Conservation (phyloP, 2,329 filamentous ascomycete species). For the Rasamsonia emersonii region DNA sequence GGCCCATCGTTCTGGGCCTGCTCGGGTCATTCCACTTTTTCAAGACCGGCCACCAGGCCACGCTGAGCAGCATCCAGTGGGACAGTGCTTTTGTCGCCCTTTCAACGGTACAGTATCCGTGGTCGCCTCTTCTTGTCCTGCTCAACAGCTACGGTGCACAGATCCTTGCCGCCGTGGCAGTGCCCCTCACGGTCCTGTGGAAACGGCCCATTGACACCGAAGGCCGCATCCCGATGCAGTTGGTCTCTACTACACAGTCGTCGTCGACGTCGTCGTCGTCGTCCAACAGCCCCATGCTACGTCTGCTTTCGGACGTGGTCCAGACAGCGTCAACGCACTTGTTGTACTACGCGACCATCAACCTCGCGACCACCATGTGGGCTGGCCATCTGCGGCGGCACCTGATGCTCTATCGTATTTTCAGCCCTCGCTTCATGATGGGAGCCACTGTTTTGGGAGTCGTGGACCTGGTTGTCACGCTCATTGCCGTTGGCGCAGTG, state of each 20-base stretch:
- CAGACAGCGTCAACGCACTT: slow-evolving; percentile 67
- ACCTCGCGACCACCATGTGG: slow-evolving; percentile 81
- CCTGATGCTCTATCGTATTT: slow-evolving; percentile 94
- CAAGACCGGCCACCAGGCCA: slow-evolving; percentile 94
- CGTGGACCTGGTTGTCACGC: slow-evolving; percentile 65
- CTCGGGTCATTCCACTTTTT: slow-evolving; percentile 93
- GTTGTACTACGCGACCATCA: slow-evolving; percentile 73
- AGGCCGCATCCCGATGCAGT: slow-evolving; percentile 27
- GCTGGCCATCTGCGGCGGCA: slow-evolving; percentile 80
- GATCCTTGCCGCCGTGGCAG: slow-evolving; percentile 68
- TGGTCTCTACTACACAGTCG: slow-evolving; percentile 18
- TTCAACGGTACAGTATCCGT: slow-evolving; percentile 75
- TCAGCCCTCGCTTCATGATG: slow-evolving; percentile 83
- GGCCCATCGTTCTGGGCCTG: slow-evolving; percentile 75
- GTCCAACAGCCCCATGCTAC: slow-evolving; percentile 19
- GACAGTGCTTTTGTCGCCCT: slow-evolving; percentile 89
- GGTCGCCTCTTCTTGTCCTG: slow-evolving; percentile 70
- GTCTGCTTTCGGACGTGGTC: slow-evolving; percentile 59
- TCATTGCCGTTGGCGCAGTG: slow-evolving; percentile 62
- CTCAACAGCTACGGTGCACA: slow-evolving; percentile 87
- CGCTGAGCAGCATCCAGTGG: slow-evolving; percentile 84
- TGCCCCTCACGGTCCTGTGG: slow-evolving; percentile 80
- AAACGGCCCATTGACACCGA: slow-evolving; percentile 70
- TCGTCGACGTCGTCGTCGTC: slow-evolving; percentile 9
- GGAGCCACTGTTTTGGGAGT: slow-evolving; percentile 62